Percentiles rank a stretch among this genome's conserved stretches.
These are phyloP conservation scores for Fraxinus quadrangulata DNA, from an alignment of 257 asterid genomes.

Conservation along the genomic window DNA sequence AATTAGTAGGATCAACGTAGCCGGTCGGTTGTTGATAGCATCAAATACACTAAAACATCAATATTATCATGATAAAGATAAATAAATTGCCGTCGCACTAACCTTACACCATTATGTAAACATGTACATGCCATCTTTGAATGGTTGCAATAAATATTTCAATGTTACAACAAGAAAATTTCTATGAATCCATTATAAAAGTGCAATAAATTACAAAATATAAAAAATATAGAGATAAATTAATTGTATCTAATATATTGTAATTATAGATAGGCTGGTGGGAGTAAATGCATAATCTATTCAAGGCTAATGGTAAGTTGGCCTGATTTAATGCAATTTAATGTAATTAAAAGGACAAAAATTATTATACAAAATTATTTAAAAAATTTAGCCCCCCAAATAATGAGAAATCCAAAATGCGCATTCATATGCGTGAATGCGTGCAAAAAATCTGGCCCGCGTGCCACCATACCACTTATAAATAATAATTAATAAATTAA, in stretches of 20 bases:
- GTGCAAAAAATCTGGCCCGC: slow-evolving; percentile 49
- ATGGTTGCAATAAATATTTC: not conserved
- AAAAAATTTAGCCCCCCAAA: slow-evolving; percentile 16
- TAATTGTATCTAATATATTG: not conserved
- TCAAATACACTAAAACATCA: too few relatives aligned
- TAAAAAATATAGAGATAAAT: not conserved
- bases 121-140: not conserved
- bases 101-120: too few relatives aligned
- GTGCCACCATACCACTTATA: slow-evolving; percentile 35
- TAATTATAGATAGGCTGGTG: not conserved
- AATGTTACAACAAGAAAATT: not conserved
- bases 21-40: too few relatives aligned
- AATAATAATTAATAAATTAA: slow-evolving; percentile 8
- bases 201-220: not conserved
- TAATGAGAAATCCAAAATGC: slow-evolving; percentile 14
- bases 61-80: too few relatives aligned
- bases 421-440: slow-evolving; percentile 39
- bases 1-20: too few relatives aligned
- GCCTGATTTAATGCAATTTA: not conserved
- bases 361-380: not conserved
- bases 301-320: not conserved
- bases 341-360: not conserved
- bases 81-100: too few relatives aligned
- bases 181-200: not conserved
- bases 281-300: not conserved